Conservation (phyloP, 371 early-diverging fungal species). For the Lichtheimia ramosa region DNA sequence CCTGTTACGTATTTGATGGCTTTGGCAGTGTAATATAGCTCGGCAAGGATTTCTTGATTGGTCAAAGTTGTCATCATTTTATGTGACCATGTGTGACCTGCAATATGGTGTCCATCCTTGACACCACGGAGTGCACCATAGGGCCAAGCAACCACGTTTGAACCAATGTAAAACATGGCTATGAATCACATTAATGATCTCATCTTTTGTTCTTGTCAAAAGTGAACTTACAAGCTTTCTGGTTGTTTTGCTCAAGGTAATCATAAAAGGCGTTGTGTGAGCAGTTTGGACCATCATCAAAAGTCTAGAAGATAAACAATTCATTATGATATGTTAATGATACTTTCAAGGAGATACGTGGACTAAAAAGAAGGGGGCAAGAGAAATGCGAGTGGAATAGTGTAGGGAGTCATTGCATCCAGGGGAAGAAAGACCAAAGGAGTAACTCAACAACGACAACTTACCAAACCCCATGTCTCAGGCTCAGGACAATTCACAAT, state of each 20-base stretch:
- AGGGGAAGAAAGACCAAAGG: too few species aligned
- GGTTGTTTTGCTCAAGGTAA: slow-evolving; percentile 39
- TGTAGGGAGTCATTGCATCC: too few species aligned
- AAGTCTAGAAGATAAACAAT: slow-evolving; percentile 29
- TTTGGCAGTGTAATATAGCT: slow-evolving; percentile 53
- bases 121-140: slow-evolving; percentile 52
- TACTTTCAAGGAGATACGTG: not conserved
- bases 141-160: slow-evolving; percentile 52
- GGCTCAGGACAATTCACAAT: slow-evolving; percentile 41
- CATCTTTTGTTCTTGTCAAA: too few species aligned
- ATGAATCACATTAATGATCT: too few species aligned
- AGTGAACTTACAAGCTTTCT: slow-evolving; percentile 27
- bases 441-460: not conserved
- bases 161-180: slow-evolving; percentile 57
- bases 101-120: slow-evolving; percentile 49
- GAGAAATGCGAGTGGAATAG: too few species aligned
- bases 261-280: slow-evolving; percentile 54
- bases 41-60: slow-evolving; percentile 56
- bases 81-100: slow-evolving; percentile 60
- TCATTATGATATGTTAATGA: not conserved
- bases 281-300: slow-evolving; percentile 55
- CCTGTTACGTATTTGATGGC: slow-evolving; percentile 57
- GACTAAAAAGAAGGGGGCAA: not conserved
- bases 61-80: slow-evolving; percentile 50
- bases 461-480: slow-evolving; percentile 43